Evolutionary conservation across 257 asterid genomes (phyloP), one percentile per base, ranked within the genome.

Genomic region (Salvia rosmarinus): DNA sequence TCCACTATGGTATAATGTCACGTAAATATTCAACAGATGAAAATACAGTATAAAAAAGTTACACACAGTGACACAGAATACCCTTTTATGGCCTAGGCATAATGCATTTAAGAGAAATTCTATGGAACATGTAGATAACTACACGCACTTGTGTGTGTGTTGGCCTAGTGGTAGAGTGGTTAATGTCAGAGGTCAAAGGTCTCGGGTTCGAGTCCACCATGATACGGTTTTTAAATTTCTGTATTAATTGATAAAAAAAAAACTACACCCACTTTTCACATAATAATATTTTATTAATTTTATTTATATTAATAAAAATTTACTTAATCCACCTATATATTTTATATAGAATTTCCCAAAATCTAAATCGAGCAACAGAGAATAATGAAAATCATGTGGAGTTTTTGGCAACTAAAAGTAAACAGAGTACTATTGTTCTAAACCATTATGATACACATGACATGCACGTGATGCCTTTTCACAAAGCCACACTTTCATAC

Each of bases 391-490:
- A 34, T 67, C 57, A 75, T 68, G 64, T 46, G 79, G 47, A 73
- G 23, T 28, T 56, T 12, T 32, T 11, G 62, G 9, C 44, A 75
- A 61, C 59, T 75, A 76, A 70, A 70, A 70, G 76, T 64, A n/a
- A 67, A 1, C 37, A 59, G 16, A 70, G 49, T 76, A 50, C 37
- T 17, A 70, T 57, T 40, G 67, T 77, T 61, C 72, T 35, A 69
- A 39, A 34, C 21, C 62, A 74, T 74, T 59, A 79, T 69, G 73
- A 17, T 30, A n/a, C 46, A 43, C 67, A 71, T 71, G 17, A 63
- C 46, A 67, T 60, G 64, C 67, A 63, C 77, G 47, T 74, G 79
- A 78, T 62, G 79, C 66, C 28, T 39, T 73, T 62, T 62, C 39
- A 23, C 30, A 55, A 58, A 47, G 60, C 19, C 20, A 65, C 44